phyloP scores from a whole-genome alignment of 2,329 filamentous ascomycete species.

The Teratosphaeriaceae sp. region DNA sequence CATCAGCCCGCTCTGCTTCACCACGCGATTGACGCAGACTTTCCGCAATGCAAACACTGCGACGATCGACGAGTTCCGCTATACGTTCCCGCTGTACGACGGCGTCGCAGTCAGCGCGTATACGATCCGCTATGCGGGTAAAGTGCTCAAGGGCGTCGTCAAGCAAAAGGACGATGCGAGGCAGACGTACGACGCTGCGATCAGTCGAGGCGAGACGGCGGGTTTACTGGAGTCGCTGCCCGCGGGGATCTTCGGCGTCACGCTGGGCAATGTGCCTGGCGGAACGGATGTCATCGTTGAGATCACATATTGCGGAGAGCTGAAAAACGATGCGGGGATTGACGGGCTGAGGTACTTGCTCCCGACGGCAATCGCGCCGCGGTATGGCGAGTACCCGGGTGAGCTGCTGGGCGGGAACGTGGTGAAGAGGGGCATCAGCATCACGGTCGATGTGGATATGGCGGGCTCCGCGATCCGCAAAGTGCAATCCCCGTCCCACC shows the following conservation, averaged over 20 bases:
- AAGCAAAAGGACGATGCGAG: constrained; percentile 59
- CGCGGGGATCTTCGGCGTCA: constrained; percentile 61
- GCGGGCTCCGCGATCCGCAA: constrained; percentile 51
- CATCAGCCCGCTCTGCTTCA: constrained; percentile 50
- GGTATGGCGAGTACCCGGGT: constrained; percentile 51
- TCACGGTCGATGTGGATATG: constrained; percentile 56
- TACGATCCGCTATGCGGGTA: constrained; percentile 54
- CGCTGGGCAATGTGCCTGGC: constrained; percentile 60
- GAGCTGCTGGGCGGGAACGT: constrained; percentile 23
- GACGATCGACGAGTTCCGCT: constrained; percentile 51
- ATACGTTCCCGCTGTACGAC: constrained; percentile 66
- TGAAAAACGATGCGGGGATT: constrained; percentile 63
- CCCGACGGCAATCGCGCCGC: constrained; percentile 59
- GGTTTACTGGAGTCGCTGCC: constrained; percentile 58
- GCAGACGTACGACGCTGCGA: constrained; percentile 53
- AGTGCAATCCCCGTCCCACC: constrained; percentile 61
- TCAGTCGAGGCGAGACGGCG: constrained; percentile 53
- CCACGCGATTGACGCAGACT: constrained; percentile 50
- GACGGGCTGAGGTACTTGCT: constrained; percentile 65
- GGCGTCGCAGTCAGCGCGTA: constrained; percentile 65
- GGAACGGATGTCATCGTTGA: constrained; percentile 52
- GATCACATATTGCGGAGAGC: constrained; percentile 61
- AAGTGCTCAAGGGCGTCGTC: constrained; percentile 57
- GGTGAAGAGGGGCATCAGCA: constrained; percentile 40
- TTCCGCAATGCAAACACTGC: constrained; percentile 52